Base-by-base conservation (phyloP, 2,329 filamentous ascomycete genomes). In the Lachnellula willkommii region DNA sequence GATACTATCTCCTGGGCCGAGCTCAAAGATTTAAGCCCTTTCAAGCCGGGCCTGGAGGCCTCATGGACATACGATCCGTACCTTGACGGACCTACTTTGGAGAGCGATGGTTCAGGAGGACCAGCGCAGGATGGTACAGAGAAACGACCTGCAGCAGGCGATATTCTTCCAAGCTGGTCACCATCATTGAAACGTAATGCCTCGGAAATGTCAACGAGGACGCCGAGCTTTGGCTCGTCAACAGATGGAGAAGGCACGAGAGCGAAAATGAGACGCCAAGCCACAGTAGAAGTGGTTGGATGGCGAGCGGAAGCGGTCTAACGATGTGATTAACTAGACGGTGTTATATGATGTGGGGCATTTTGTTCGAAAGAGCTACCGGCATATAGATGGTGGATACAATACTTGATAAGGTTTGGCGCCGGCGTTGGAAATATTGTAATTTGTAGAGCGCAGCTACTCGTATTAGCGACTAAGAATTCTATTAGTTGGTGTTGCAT, bases 1-100 rank as follows among this genome's bases (percentile, higher is more conserved):
- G 76, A 79, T 54, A 77, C 75, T 6, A 71, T 84, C n/a, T 80
- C 79, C 2, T 84, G 81, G 81, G 49, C 57, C 14, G 66, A 69
- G 32, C 69, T 84, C 32, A 73, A 73, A 53, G 70, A 74, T 36
- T 73, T 77, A 4, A 75, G 77, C 0, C 71, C 77, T 2, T 79
- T 75, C 58, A 69, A 79, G 6, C 72, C 78, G 12, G 79, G 79
- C 2, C 72, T 84, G 0, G 81, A 84, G 60, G 73, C 73, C 3
- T 75, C 77, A 60, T 84, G 81, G 81, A 72, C 69, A 0, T 75
- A 76, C 54, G 80, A 84, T 55, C 63, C 69, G 5, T 68, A 76
- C 42, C 73, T 84, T 7, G 81, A 84, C 63, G 67, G 66, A 3
- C 61, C 59, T 42, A 62, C 60, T n/a, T 56, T 64, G 9, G 71